These are phyloP conservation scores for Vitis labrusca DNA, from an alignment of 164 flowering plant genomes.

Conservation along the genomic window DNA sequence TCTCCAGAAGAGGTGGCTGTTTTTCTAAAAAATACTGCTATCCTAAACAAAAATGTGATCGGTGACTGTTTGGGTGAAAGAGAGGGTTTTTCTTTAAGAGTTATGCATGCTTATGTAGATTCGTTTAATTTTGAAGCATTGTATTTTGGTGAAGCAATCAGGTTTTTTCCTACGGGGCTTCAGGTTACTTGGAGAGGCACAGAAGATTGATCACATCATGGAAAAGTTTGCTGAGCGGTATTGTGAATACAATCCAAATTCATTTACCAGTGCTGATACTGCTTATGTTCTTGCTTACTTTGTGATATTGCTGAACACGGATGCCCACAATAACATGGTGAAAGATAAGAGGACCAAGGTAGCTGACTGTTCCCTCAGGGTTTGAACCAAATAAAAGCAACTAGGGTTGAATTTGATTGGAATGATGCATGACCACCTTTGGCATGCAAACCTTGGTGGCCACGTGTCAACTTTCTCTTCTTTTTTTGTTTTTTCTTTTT, in stretches of 20 bases:
- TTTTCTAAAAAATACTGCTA: slow-evolving; percentile 72
- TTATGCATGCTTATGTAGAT: slow-evolving; percentile 99
- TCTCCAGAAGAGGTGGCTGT: slow-evolving; percentile 86
- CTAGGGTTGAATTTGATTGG: too few relatives aligned
- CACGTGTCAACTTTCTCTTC: too few relatives aligned
- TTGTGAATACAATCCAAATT: slow-evolving; percentile 92
- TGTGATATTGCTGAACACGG: slow-evolving; percentile 98
- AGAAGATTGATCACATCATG: slow-evolving; percentile 98
- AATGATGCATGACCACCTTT: too few relatives aligned
- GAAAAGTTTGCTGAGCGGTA: slow-evolving; percentile 99
- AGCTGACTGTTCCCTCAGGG: too few relatives aligned
- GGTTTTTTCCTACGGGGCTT: slow-evolving; percentile 89
- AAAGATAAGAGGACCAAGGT: slow-evolving; percentile 60
- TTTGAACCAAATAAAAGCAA: too few relatives aligned
- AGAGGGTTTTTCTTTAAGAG: slow-evolving; percentile 85
- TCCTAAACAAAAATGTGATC: slow-evolving; percentile 78
- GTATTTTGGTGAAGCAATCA: slow-evolving; percentile 92
- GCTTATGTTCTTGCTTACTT: slow-evolving; percentile 99
- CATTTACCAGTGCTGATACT: slow-evolving; percentile 93
- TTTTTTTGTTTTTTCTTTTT: too few relatives aligned
- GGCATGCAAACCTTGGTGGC: too few relatives aligned
- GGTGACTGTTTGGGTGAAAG: slow-evolving; percentile 99
- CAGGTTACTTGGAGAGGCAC: slow-evolving; percentile 98
- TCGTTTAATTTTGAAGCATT: slow-evolving; percentile 78
- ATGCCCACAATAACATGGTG: slow-evolving; percentile 96